Evolutionary conservation across 371 early-diverging fungal species (phyloP).

Genomic region (Mucor piriformis): DNA sequence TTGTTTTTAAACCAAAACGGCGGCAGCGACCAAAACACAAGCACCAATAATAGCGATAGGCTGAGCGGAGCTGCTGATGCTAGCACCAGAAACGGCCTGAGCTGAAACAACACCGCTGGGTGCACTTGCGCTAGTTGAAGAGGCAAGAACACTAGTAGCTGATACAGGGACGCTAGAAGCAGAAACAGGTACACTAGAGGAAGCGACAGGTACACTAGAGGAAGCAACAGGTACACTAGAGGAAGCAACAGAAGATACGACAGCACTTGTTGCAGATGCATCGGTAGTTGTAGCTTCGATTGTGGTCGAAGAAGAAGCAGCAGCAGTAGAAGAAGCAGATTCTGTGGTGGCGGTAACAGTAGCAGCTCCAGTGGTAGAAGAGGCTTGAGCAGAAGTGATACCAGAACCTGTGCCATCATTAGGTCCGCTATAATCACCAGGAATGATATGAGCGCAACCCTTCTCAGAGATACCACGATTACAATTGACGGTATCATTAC

Average conservation of each 20-base stretch:
- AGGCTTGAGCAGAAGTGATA: not conserved
- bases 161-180: too few species aligned
- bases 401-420: slow-evolving; percentile 17
- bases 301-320: not conserved
- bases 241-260: not conserved
- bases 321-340: not conserved
- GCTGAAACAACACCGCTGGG: not conserved
- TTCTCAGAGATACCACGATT: slow-evolving; percentile 53
- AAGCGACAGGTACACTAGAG: not conserved
- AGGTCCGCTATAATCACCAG: slow-evolving; percentile 58
- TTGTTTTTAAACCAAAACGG: not conserved
- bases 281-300: not conserved
- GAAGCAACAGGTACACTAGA: not conserved
- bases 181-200: not conserved
- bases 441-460: slow-evolving; percentile 57
- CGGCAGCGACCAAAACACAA: slow-evolving; percentile 8
- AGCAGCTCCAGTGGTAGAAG: not conserved
- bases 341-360: not conserved
- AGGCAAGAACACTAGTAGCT: slow-evolving; percentile 1
- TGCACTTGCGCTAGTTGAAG: slow-evolving; percentile 5
- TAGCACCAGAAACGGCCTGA: not conserved
- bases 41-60: slow-evolving; percentile 4
- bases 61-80: not conserved
- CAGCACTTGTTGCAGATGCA: not conserved
- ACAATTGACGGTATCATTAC: slow-evolving; percentile 44